A percentile compares a stretch with the other conserved stretches of the same genome.
Evolutionary conservation across 495 filamentous ascomycete species (phyloP).

Genomic region (Rusavskia elegans): DNA sequence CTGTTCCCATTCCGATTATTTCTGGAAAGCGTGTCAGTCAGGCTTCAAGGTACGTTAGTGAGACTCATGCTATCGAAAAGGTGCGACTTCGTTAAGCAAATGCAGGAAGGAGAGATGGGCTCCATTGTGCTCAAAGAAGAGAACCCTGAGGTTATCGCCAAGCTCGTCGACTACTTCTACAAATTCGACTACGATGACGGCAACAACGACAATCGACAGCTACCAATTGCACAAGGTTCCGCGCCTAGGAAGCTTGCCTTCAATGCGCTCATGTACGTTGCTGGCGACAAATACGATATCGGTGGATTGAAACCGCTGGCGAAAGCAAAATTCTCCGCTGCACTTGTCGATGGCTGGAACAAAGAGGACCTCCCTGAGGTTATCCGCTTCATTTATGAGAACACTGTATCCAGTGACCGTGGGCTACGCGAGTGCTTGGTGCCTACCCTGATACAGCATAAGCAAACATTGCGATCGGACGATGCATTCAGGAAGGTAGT

Average conservation of each 20-base stretch:
- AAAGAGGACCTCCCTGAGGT: slow-evolving; percentile 22
- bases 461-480: not conserved
- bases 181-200: slow-evolving; percentile 5
- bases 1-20: slow-evolving; percentile 1
- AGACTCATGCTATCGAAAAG: not conserved
- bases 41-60: not conserved
- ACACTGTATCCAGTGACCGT: slow-evolving; percentile 23
- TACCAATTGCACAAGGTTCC: not conserved
- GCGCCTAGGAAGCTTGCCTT: not conserved
- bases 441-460: not conserved
- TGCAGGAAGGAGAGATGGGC: not conserved
- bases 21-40: not conserved
- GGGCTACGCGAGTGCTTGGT: slow-evolving; percentile 19
- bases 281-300: slow-evolving; percentile 23
- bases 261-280: slow-evolving; percentile 13
- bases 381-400: slow-evolving; percentile 25
- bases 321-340: slow-evolving; percentile 20
- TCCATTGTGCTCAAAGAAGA: not conserved
- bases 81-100: not conserved
- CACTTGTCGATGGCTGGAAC: slow-evolving; percentile 15
- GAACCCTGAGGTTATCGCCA: not conserved
- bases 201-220: not conserved
- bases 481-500: not conserved
- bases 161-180: slow-evolving; percentile 8
- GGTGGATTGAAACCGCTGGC: slow-evolving; percentile 22